These are phyloP conservation scores for Margaritispora aquatica DNA, from an alignment of 495 filamentous ascomycete genomes.

Conservation along the genomic window DNA sequence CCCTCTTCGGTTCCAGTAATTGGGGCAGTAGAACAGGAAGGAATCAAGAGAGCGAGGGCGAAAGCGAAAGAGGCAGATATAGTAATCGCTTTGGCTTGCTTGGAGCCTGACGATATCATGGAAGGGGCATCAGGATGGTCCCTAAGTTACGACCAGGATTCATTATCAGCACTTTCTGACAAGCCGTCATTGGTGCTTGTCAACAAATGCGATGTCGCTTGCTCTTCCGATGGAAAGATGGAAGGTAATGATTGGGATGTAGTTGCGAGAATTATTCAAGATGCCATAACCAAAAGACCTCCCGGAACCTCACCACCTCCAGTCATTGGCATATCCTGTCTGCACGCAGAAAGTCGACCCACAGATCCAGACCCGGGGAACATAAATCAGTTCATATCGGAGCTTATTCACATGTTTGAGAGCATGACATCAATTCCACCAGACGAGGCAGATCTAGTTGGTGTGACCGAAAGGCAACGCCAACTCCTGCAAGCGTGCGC, in stretches of 20 bases:
- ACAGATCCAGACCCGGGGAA: slow-evolving; percentile 41
- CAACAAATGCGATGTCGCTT: slow-evolving; percentile 73
- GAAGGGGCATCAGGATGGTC: slow-evolving; percentile 21
- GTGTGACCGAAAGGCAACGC: slow-evolving; percentile 84
- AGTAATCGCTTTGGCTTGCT: slow-evolving; percentile 70
- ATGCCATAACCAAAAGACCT: slow-evolving; percentile 31
- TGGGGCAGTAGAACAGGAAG: slow-evolving; percentile 79
- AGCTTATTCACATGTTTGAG: slow-evolving; percentile 61
- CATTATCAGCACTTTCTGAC: slow-evolving; percentile 36
- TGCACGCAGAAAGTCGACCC: slow-evolving; percentile 7
- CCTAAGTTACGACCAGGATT: slow-evolving; percentile 41
- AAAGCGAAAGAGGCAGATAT: slow-evolving; percentile 81
- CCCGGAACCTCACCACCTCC: slow-evolving; percentile 22
- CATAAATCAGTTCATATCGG: slow-evolving; percentile 61
- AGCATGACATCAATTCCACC: slow-evolving; percentile 59
- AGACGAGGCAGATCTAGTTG: slow-evolving; percentile 72
- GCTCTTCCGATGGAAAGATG: neutral
- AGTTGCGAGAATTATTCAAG: slow-evolving; percentile 11
- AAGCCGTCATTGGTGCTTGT: slow-evolving; percentile 63
- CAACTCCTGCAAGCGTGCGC: slow-evolving; percentile 70
- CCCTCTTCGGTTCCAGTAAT: slow-evolving; percentile 28
- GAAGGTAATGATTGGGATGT: neutral
- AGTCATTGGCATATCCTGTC: slow-evolving; percentile 62
- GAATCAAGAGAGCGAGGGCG: slow-evolving; percentile 78
- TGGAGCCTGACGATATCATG: slow-evolving; percentile 41